Conservation (phyloP, 2,329 filamentous ascomycete genomes). For the Calonectria leucothoes region DNA sequence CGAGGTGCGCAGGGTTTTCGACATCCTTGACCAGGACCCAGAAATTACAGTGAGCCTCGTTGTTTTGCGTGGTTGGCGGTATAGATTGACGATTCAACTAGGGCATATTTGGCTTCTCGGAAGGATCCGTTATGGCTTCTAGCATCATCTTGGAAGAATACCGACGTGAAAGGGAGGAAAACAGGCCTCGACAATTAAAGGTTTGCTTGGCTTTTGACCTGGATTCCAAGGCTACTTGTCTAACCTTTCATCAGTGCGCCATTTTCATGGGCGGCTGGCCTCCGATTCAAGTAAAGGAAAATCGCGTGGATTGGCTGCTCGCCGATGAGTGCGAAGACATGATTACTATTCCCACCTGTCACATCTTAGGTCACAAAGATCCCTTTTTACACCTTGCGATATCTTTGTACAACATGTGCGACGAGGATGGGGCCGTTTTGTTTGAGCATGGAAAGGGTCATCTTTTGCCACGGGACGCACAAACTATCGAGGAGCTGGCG, state of each 20-base stretch:
- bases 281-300: conserved; percentile 54
- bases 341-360: conserved; percentile 64
- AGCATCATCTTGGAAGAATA: conserved; percentile 64
- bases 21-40: conserved; percentile 57
- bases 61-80: no score
- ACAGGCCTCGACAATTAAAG: conserved; percentile 50
- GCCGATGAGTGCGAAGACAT: conserved; percentile 60
- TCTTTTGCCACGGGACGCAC: conserved; percentile 66
- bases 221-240: conserved; percentile 36
- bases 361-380: conserved; percentile 66
- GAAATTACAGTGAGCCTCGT: conserved; percentile 42
- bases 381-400: conserved; percentile 71
- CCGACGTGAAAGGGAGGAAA: conserved; percentile 46
- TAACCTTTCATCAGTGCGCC: conserved; percentile 55
- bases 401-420: conserved; percentile 71
- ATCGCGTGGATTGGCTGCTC: conserved; percentile 55
- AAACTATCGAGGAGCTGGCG: conserved; percentile 58
- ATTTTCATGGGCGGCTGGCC: conserved; percentile 68
- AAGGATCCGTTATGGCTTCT: conserved; percentile 67
- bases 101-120: conserved; percentile 70
- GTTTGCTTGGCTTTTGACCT: conserved; percentile 27
- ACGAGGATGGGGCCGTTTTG: conserved; percentile 67
- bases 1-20: conserved; percentile 45
- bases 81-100: neutral
- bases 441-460: conserved; percentile 76